These are phyloP conservation scores for Barnettozyma sucrosica DNA, from an alignment of 805 yeast genomes.

Conservation along the genomic window DNA sequence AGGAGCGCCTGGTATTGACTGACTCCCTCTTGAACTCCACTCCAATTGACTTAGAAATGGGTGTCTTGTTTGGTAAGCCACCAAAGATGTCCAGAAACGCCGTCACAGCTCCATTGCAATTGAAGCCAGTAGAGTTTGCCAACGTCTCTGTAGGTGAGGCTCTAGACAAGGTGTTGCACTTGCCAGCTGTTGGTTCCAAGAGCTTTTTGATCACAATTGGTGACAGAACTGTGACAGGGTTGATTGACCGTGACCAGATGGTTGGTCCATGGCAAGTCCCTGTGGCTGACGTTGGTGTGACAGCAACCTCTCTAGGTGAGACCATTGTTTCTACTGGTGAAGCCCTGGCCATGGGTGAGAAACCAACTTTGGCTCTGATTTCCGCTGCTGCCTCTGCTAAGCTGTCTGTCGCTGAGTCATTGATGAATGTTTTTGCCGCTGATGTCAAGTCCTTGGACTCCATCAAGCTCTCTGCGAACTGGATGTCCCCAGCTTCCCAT, in stretches of 20 bases:
- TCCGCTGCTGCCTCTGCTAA: conserved; percentile 89
- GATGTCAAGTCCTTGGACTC: conserved; percentile 70
- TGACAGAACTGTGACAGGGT: conserved; percentile 95
- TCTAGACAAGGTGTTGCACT: conserved; percentile 70
- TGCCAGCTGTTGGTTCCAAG: conserved; percentile 95
- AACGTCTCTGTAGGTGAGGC: conserved; percentile 53
- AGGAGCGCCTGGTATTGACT: conserved; percentile 72
- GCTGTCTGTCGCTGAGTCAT: conserved; percentile 92
- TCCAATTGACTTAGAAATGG: conserved; percentile 95
- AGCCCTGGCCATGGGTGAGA: conserved; percentile 96
- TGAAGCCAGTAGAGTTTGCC: conserved; percentile 34
- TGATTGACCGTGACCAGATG: conserved; percentile 95
- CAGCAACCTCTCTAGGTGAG: conserved; percentile 83
- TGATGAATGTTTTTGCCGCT: conserved; percentile 84
- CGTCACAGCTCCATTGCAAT: conserved; percentile 49
- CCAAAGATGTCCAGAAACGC: conserved; percentile 89
- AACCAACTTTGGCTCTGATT: conserved; percentile 83
- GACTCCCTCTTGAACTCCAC: conserved; percentile 74
- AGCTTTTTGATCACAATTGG: conserved; percentile 95
- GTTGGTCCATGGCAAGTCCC: conserved; percentile 99
- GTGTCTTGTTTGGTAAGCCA: conserved; percentile 91
- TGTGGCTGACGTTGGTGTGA: conserved; percentile 96
- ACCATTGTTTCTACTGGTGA: conserved; percentile 78
- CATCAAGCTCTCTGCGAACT: conserved; percentile 89
- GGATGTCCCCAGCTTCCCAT: conserved; percentile 98